A percentile compares a stretch with the other conserved stretches of the same genome.
Evolutionary conservation across 257 asterid genomes (phyloP).

Genomic region (Solanum gracilifrons): DNA sequence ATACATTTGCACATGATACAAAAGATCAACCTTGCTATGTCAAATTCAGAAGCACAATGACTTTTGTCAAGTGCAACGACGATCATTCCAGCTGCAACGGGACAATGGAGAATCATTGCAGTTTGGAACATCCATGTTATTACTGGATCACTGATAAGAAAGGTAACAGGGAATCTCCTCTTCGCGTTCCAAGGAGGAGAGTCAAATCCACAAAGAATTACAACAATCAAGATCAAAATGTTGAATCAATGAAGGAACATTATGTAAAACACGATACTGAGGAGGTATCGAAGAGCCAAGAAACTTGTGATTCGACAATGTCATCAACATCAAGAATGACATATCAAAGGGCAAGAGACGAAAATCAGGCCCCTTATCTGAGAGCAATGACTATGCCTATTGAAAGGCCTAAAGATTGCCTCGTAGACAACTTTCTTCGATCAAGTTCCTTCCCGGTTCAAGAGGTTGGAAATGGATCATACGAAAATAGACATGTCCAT

Average conservation of each 20-base stretch:
- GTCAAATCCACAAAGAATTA: background rate
- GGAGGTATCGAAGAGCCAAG: background rate
- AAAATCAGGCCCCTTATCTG: background rate
- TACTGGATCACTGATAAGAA: background rate
- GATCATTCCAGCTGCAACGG: background rate
- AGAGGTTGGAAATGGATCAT: background rate
- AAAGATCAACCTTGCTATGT: background rate
- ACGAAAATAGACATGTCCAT: constrained; percentile 44
- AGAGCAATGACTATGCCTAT: constrained; percentile 43
- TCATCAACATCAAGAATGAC: background rate
- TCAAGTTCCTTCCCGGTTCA: constrained; percentile 39
- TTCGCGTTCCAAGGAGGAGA: background rate
- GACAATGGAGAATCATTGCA: background rate
- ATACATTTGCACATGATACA: constrained; percentile 1
- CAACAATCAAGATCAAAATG: background rate
- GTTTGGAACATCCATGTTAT: constrained; percentile 15
- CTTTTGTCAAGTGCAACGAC: background rate
- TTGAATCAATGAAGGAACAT: background rate
- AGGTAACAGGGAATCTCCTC: background rate
- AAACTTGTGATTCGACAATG: background rate
- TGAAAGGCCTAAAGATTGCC: constrained; percentile 19
- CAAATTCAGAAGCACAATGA: constrained; percentile 3
- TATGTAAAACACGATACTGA: background rate
- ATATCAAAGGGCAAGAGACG: background rate
- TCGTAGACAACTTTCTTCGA: constrained; percentile 16